Base-by-base conservation (phyloP, 179 eudicot genomes). In the Drosera spatulata region DNA sequence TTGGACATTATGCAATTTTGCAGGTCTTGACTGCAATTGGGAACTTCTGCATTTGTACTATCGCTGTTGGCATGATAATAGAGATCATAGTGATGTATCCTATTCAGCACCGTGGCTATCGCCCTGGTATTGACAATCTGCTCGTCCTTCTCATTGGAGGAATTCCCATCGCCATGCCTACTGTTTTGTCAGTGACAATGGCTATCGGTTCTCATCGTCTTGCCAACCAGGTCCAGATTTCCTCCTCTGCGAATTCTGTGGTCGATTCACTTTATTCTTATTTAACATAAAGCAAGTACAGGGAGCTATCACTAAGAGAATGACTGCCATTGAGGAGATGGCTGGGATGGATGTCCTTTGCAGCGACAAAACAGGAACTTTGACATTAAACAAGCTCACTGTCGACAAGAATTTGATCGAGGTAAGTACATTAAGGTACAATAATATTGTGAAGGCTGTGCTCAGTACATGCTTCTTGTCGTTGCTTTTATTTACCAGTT, bases 321-420 rank as follows among this genome's bases (percentile, higher is more conserved):
- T 87, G 95, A 87, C 91, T 52, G 95, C 91, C 44, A 87, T 87
- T 22, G 95, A 87, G 65, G 95, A 87, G 64, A 84, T 87, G 95
- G 95, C 95, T 0, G 95, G 95, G 58, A 87, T 87, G 95, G 95
- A 87, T 60, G 95, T 87, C 55, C 88, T 87, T 60, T 87, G 95
- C 76, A 84, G 86, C 52, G 95, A 87, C 66, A 87, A 84, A 69
- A 87, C 91, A 12, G 91, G 95, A 65, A 87, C 91, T 48, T 59
- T 84, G 64, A 87, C 95, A 12, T 66, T 87, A 58, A 84, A 87
- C 76, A 84, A 78, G 67, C 83, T 87, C 39, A 73, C 91, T 22
- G 88, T 87, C 73, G 95, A 87, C 71, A 80, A 80, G 67, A 84
- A 77, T 67, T 91, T 84, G 41, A 73, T 82, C 58, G 88, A 87